Conservation (phyloP, 2,329 filamentous ascomycete species). For the Diaporthe eres region DNA sequence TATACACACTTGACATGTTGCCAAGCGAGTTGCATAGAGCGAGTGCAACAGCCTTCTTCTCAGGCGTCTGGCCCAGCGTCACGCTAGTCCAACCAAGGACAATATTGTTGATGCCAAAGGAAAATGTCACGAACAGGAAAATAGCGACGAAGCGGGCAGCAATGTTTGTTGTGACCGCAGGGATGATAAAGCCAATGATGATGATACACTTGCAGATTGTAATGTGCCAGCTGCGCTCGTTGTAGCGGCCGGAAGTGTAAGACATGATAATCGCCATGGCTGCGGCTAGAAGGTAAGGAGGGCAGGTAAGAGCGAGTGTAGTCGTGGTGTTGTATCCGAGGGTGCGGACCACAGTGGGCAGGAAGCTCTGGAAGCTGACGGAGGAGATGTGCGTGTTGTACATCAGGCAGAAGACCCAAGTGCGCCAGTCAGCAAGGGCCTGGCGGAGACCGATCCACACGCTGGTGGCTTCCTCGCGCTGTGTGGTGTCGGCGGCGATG, state of each 20-base stretch:
- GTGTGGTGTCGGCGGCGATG: constrained; percentile 23
- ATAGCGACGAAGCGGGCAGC: constrained; percentile 49
- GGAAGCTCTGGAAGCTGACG: constrained; percentile 49
- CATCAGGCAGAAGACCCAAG: constrained; percentile 35
- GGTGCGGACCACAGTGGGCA: constrained; percentile 56
- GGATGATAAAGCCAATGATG: constrained; percentile 54
- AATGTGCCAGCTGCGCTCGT: constrained; percentile 64
- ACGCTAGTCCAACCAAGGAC: constrained; percentile 59
- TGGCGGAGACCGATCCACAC: constrained; percentile 11
- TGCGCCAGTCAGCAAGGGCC: constrained; percentile 9
- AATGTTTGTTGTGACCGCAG: constrained; percentile 47
- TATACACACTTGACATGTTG: constrained; percentile 55
- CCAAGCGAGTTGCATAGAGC: constrained; percentile 56
- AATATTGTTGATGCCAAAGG: constrained; percentile 60
- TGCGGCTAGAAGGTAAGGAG: constrained; percentile 59
- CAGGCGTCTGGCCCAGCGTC: constrained; percentile 59
- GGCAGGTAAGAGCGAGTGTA: constrained; percentile 63
- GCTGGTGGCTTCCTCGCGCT: constrained; percentile 16
- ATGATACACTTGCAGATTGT: constrained; percentile 57
- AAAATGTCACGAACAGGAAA: constrained; percentile 55
- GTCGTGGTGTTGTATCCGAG: constrained; percentile 59
- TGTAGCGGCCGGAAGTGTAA: constrained; percentile 59
- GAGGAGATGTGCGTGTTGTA: constrained; percentile 41
- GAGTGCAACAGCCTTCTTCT: constrained; percentile 62
- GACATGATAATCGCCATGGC: constrained; percentile 53